Percentiles rank a stretch among this genome's conserved stretches.
phyloP scores from a whole-genome alignment of 148 eudicot species.

The Arbutus unedo region DNA sequence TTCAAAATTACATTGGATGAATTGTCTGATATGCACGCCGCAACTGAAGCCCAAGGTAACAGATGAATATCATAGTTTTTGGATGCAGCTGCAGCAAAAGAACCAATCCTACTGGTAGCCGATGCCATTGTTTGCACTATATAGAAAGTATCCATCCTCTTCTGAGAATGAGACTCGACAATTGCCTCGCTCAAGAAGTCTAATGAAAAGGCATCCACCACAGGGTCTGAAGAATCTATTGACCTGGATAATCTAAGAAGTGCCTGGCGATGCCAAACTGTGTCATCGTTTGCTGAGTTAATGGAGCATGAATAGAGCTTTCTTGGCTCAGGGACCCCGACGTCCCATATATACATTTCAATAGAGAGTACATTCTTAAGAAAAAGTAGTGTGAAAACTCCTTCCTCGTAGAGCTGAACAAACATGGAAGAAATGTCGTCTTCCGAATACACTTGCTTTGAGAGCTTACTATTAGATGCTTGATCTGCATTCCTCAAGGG shows the following conservation, averaged over 20 bases:
- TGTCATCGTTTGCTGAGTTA: constrained; percentile 49
- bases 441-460: constrained; percentile 86
- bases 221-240: constrained; percentile 32
- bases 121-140: constrained; percentile 93
- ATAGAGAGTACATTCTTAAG: constrained; percentile 76
- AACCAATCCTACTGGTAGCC: constrained; percentile 83
- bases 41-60: constrained; percentile 96
- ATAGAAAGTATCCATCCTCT: constrained; percentile 62
- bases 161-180: constrained; percentile 42
- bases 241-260: constrained; percentile 76
- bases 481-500: constrained; percentile 94
- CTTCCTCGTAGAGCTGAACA: constrained; percentile 81
- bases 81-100: constrained; percentile 80
- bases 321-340: constrained; percentile 59
- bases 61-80: constrained; percentile 87
- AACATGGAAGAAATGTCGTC: constrained; percentile 86
- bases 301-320: constrained; percentile 78
- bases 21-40: constrained; percentile 82
- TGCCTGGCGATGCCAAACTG: constrained; percentile 79
- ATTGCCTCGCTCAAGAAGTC: constrained; percentile 70
- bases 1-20: constrained; percentile 34
- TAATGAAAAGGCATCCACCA: constrained; percentile 68
- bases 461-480: constrained; percentile 86
- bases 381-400: constrained; percentile 76
- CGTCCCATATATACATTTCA: constrained; percentile 94